phyloP scores from a whole-genome alignment of 1,284 basidiomycete species.

The Trichosporon ovoides region DNA sequence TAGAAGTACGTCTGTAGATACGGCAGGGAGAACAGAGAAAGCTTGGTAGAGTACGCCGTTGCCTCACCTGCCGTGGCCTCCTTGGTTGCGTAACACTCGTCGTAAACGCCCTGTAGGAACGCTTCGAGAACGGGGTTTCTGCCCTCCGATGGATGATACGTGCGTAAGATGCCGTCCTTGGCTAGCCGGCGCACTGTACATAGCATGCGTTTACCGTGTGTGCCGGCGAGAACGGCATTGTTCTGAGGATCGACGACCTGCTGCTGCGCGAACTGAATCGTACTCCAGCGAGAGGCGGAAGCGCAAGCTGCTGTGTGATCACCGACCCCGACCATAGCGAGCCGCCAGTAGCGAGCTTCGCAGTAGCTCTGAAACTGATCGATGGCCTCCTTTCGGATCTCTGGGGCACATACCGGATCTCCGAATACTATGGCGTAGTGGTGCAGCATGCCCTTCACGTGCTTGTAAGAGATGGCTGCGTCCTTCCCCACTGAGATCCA shows the following conservation, averaged over 20 bases:
- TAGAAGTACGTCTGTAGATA: slow-evolving; percentile 16
- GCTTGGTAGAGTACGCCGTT: slow-evolving; percentile 17
- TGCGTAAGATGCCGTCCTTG: slow-evolving; percentile 7
- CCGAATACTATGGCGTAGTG: slow-evolving; percentile 1
- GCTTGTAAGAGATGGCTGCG: slow-evolving; percentile 17
- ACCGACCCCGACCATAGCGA: slow-evolving; percentile 13
- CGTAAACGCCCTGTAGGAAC: slow-evolving; percentile 15
- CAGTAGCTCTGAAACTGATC: slow-evolving; percentile 10
- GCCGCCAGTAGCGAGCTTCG: not conserved
- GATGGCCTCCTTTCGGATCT: not conserved
- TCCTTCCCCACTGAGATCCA: slow-evolving; percentile 8
- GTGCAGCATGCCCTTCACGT: not conserved
- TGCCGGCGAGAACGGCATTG: slow-evolving; percentile 14
- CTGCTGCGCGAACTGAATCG: slow-evolving; percentile 13
- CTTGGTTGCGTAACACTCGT: slow-evolving; percentile 11
- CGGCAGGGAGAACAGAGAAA: slow-evolving; percentile 15
- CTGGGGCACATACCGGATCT: not conserved
- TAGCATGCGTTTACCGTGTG: slow-evolving; percentile 8
- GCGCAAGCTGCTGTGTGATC: not conserved
- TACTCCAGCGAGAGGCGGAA: slow-evolving; percentile 13
- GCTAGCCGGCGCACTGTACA: slow-evolving; percentile 11
- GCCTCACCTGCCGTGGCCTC: slow-evolving; percentile 12
- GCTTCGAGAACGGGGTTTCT: slow-evolving; percentile 10
- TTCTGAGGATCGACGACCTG: slow-evolving; percentile 13
- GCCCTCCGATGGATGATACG: slow-evolving; percentile 11